Evolutionary conservation across 768 basidiomycete species (phyloP), one percentile per base, ranked within the genome.

Genomic region (Myochromella boudieri): DNA sequence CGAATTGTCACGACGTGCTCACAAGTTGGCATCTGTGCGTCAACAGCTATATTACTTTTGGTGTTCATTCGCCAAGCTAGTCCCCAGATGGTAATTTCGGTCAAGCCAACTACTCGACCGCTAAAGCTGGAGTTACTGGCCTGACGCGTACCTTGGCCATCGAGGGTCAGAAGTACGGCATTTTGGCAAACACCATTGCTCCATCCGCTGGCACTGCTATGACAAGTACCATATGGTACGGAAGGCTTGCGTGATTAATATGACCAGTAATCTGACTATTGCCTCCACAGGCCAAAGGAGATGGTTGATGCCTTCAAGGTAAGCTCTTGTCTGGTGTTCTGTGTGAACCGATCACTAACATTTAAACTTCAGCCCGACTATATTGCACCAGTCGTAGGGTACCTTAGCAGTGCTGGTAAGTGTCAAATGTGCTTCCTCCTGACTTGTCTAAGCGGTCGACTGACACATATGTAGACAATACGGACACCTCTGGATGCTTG

Each of bases 1-100:
- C 84, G 97, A 34, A 94, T 99, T 59, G 80, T 98, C 42, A 95
- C 90, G 24, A 97, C 94, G n/a, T 80, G 83, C 49, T 97, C 94
- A 2, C 85, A 86, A 61, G 92, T 92, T 40, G 95, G 95, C 49
- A 84, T 98, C 43, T 93, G 92, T 94, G 59, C 59, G 90, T 76
- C 7, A 24, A 25, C 22, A 21, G 29, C 27, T 8, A 26, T n/a
- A n/a, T n/a, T n/a, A n/a, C n/a, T n/a, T n/a, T n/a, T n/a, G n/a
- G n/a, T n/a, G n/a, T n/a, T n/a, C n/a, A n/a, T n/a, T n/a, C n/a
- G n/a, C n/a, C n/a, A n/a, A n/a, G n/a, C n/a, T n/a, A n/a, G n/a
- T n/a, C 31, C 29, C 15, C 47, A 95, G 92, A 94, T 58, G 94
- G 94, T 4, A 93, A 97, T 70, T 92, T 95, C 61, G 95, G 95